Evolutionary conservation across 2,329 filamentous ascomycete genomes (phyloP).

Genomic region (Sarocladiaceae sp.): DNA sequence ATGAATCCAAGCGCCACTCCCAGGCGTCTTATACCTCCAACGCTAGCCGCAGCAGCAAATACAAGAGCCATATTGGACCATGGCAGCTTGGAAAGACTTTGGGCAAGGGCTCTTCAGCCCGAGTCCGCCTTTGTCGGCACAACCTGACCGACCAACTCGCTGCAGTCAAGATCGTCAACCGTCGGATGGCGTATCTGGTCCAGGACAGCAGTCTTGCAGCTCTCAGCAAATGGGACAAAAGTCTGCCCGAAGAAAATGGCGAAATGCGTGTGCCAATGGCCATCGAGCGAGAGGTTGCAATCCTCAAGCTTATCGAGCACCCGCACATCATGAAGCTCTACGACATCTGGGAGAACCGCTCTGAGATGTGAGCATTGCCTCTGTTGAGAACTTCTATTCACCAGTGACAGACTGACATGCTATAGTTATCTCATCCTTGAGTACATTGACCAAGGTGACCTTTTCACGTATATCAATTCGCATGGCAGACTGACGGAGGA

Average conservation of each 20-base stretch:
- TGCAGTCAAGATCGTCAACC: conserved; percentile 93
- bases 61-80: conserved; percentile 79
- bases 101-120: conserved; percentile 83
- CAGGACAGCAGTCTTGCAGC: conserved; percentile 83
- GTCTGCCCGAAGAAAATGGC: conserved; percentile 51
- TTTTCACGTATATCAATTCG: conserved; percentile 81
- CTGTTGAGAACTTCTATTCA: background rate
- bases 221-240: conserved; percentile 69
- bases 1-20: conserved; percentile 33
- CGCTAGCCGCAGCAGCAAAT: conserved; percentile 32
- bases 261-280: conserved; percentile 76
- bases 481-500: conserved; percentile 73
- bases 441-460: conserved; percentile 73
- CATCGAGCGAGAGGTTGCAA: conserved; percentile 91
- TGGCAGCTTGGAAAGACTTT: conserved; percentile 90
- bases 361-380: conserved; percentile 93
- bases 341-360: conserved; percentile 96
- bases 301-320: conserved; percentile 95
- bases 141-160: conserved; percentile 72
- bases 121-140: conserved; percentile 83
- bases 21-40: conserved; percentile 38
- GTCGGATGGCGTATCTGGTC: conserved; percentile 72
- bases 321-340: conserved; percentile 91
- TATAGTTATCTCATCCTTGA: conserved; percentile 91
- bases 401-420: conserved; percentile 14